Evolutionary conservation across 1,284 basidiomycete species (phyloP).

Genomic region (Ganoderma sinense): DNA sequence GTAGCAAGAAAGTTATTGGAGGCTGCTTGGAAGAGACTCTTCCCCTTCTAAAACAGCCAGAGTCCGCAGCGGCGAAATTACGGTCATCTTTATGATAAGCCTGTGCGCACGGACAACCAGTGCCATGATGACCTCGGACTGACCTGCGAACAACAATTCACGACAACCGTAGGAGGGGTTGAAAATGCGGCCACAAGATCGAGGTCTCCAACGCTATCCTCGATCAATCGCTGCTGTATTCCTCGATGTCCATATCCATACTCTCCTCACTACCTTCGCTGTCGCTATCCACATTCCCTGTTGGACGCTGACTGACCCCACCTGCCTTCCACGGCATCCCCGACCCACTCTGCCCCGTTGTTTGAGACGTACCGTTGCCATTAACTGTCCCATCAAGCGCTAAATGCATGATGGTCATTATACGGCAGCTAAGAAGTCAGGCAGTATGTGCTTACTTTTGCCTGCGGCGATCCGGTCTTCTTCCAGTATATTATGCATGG

Average conservation of each 20-base stretch:
- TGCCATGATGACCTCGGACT: not conserved
- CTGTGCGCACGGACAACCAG: not conserved
- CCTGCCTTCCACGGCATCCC: conserved; percentile 4
- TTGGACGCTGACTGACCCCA: conserved; percentile 1
- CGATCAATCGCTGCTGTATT: conserved; percentile 25
- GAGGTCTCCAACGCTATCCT: not conserved
- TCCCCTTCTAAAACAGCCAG: too few relatives aligned
- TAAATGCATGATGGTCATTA: not conserved
- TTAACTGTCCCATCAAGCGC: conserved; percentile 1
- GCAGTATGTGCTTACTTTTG: conserved; percentile 8
- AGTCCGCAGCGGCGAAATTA: not conserved
- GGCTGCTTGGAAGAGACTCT: too few relatives aligned
- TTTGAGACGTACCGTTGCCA: conserved; percentile 19
- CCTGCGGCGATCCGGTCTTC: conserved; percentile 29
- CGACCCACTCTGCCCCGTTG: conserved; percentile 2
- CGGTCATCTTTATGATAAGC: not conserved
- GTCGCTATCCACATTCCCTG: conserved; percentile 21
- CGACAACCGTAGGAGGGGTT: not conserved
- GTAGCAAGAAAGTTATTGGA: too few relatives aligned
- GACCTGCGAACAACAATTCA: not conserved
- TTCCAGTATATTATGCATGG: conserved; percentile 34
- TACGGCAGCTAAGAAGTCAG: too few relatives aligned
- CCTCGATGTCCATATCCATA: conserved; percentile 30
- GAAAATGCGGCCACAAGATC: not conserved
- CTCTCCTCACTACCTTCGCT: conserved; percentile 29